These are phyloP conservation scores for Lojkania enalia DNA, from an alignment of 2,329 filamentous ascomycete species.

Conservation along the genomic window DNA sequence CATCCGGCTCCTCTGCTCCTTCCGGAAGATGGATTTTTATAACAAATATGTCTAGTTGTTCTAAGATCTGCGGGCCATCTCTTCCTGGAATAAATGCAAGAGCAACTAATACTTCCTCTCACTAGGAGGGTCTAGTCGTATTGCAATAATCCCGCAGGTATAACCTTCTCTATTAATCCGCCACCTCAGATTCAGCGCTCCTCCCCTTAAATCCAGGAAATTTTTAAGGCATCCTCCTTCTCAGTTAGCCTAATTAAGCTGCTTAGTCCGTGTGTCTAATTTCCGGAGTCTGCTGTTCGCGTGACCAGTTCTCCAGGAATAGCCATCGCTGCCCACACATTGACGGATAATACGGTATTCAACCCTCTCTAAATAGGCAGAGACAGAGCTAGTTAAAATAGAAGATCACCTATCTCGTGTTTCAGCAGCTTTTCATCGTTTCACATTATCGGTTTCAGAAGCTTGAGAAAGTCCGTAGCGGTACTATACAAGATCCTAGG, in stretches of 20 bases:
- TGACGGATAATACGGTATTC: conserved; percentile 8
- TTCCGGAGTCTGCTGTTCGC: conserved; percentile 11
- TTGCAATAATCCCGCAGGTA: conserved; percentile 29
- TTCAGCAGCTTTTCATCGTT: conserved; percentile 23
- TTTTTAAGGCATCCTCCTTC: conserved; percentile 17
- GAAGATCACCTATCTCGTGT: conserved; percentile 16
- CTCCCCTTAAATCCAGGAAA: conserved; percentile 23
- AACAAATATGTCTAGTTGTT: too few species aligned
- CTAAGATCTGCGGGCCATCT: conserved; percentile 10
- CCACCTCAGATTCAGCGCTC: conserved; percentile 28
- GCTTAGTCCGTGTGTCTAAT: conserved; percentile 21
- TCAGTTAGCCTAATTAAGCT: conserved; percentile 20
- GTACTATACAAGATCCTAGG: conserved; percentile 25
- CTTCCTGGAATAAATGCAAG: conserved; percentile 23
- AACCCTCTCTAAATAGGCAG: conserved; percentile 10
- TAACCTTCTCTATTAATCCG: conserved; percentile 32
- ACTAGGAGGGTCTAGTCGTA: conserved; percentile 28
- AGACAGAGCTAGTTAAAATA: conserved; percentile 19
- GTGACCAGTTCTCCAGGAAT: conserved; percentile 20
- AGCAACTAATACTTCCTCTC: conserved; percentile 23
- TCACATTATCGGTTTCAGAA: conserved; percentile 22
- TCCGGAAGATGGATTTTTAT: too few species aligned
- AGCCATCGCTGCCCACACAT: conserved; percentile 14
- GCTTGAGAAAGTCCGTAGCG: conserved; percentile 22
- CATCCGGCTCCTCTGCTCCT: too few species aligned